These are phyloP conservation scores for Ottelia alismoides DNA, from an alignment of 106 monocot species.

Conservation along the genomic window DNA sequence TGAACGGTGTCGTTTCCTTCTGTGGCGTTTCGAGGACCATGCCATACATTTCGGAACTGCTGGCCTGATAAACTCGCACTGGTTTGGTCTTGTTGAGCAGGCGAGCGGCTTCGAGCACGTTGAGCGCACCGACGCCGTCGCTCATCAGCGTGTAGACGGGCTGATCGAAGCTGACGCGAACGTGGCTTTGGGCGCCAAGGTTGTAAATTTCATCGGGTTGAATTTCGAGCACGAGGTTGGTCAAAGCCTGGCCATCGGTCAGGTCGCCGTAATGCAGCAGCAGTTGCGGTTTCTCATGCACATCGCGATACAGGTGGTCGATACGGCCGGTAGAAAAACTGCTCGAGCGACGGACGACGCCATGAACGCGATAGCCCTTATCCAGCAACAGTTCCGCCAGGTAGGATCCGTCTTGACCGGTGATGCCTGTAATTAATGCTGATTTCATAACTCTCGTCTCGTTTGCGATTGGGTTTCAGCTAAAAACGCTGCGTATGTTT, in stretches of 20 bases:
- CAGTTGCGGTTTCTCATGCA: conserved; percentile 64
- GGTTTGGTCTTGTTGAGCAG: conserved; percentile 5
- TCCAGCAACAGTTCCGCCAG: conserved; percentile 64
- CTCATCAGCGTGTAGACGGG: conserved; percentile 82
- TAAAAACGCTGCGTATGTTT: too few species aligned
- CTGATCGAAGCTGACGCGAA: conserved; percentile 82
- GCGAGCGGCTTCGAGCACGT: conserved; percentile 78
- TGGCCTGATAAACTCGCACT: conserved; percentile 74
- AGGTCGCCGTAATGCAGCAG: conserved; percentile 86
- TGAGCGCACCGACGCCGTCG: conserved; percentile 67
- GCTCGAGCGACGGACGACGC: conserved; percentile 79
- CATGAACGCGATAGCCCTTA: conserved; percentile 84
- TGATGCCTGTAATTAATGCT: conserved; percentile 80
- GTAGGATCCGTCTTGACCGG: too few species aligned
- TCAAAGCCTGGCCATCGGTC: conserved; percentile 74
- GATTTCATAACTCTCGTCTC: too few species aligned
- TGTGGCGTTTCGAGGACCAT: conserved; percentile 81
- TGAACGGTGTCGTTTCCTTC: conserved; percentile 57
- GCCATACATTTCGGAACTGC: conserved; percentile 87
- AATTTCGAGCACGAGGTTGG: conserved; percentile 57
- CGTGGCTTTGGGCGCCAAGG: conserved; percentile 84
- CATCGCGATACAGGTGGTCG: conserved; percentile 79
- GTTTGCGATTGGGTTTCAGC: too few species aligned
- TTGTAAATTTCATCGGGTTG: conserved; percentile 87
- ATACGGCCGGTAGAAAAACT: conserved; percentile 77